Percentiles rank a stretch among this genome's conserved stretches.
These are phyloP conservation scores for Penicillium vulpinum DNA, from an alignment of 2,329 filamentous ascomycete genomes.

Conservation along the genomic window DNA sequence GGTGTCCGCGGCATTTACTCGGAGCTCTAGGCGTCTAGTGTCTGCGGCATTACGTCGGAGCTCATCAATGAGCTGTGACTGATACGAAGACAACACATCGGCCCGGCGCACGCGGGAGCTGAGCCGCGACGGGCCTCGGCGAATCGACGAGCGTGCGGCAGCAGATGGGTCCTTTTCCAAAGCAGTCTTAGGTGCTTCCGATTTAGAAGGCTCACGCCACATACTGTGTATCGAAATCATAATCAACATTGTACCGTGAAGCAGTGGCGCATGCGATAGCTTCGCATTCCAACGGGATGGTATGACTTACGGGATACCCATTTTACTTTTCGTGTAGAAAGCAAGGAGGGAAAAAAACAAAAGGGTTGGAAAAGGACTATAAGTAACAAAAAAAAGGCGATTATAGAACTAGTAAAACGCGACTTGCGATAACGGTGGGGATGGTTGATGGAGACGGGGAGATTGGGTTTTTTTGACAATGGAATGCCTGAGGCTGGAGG, in stretches of 20 bases:
- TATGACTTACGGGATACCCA: slow-evolving; percentile 47
- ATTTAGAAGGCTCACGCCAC: slow-evolving; percentile 55
- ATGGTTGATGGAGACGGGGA: slow-evolving; percentile 15
- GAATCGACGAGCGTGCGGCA: slow-evolving; percentile 57
- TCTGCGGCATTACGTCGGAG: slow-evolving; percentile 30
- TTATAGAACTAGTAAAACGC: slow-evolving; percentile 1
- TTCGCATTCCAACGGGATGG: slow-evolving; percentile 4
- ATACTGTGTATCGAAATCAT: slow-evolving; percentile 43
- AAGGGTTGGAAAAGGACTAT: background rate
- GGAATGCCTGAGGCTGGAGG: slow-evolving; percentile 21
- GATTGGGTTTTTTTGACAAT: slow-evolving; percentile 23
- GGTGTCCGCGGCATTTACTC: slow-evolving; percentile 24
- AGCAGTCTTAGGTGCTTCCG: slow-evolving; percentile 42
- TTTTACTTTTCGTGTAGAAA: slow-evolving; percentile 15
- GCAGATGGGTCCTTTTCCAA: slow-evolving; percentile 56
- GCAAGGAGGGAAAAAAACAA: slow-evolving; percentile 5
- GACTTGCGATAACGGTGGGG: slow-evolving; percentile 13
- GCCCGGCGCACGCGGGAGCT: slow-evolving; percentile 30
- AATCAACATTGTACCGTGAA: slow-evolving; percentile 23
- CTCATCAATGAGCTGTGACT: slow-evolving; percentile 31
- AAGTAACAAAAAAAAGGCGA: background rate
- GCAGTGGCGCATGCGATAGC: slow-evolving; percentile 18
- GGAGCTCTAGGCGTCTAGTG: slow-evolving; percentile 26
- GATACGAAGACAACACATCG: slow-evolving; percentile 32
- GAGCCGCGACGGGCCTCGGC: slow-evolving; percentile 42